Base-by-base conservation (phyloP, 2,329 filamentous ascomycete genomes). In the Pseudocercospora musae region DNA sequence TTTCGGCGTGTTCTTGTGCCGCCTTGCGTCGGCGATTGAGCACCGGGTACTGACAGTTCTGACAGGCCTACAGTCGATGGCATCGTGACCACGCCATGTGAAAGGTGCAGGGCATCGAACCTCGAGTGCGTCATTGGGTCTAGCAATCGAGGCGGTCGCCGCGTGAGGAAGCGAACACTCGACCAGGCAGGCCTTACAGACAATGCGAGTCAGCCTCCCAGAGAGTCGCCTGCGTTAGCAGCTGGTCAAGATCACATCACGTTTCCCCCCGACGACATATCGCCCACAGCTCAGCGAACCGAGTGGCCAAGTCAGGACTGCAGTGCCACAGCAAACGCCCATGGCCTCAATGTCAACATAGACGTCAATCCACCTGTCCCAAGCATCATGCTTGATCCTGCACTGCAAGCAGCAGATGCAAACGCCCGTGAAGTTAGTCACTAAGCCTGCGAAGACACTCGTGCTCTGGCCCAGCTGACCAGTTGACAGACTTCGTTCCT, bases 111-210 rank as follows among this genome's bases (percentile, higher is more conserved):
- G 64, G 80, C 81, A 67, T 84, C 86, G 65, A 78, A 80, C 60
- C 82, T 83, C 57, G 83, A 86, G 63, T 87, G 85, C 71, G 79
- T 87, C 25, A 60, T 65, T 53, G 62, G 62, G 18, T 81, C 82
- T 48, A 85, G 83, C 53, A 86, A 86, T 69, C 81, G 84, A 59
- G 85, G 85, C 50, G 85, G 85, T 13, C 79, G 84, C 59, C 80
- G 85, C 52, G 80, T 86, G 61, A 81, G 84, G 58, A 85, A 84
- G 69, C 84, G 83, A 62, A 72, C 76, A 1, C 52, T 74, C 9
- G 71, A 72, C 42, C 63, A 69, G 54, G 65, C 68, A 59, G 74
- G 58, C 60, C 69, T 31, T 65, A 58, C 58, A 70, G 79, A 76
- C 65, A 74, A 58, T 42, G 50, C 46, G 8, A 31, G 40, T 31